Evolutionary conservation across 2,329 filamentous ascomycete species (phyloP).

Genomic region (Coniochaeta sp.): DNA sequence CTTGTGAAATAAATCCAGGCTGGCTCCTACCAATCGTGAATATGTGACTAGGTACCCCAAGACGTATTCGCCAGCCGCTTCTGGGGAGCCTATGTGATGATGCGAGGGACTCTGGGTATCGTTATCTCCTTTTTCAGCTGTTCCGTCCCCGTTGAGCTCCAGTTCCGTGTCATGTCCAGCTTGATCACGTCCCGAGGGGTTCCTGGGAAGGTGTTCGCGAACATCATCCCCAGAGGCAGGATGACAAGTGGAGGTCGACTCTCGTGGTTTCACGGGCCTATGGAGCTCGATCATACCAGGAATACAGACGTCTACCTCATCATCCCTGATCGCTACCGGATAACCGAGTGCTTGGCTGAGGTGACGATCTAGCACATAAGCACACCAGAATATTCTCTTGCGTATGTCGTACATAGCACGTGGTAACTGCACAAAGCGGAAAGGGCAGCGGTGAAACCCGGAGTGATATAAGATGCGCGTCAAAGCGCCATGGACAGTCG

Average conservation of each 20-base stretch:
- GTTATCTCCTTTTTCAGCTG: background rate
- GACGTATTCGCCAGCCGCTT: constrained; percentile 8
- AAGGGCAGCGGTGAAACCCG: constrained; percentile 43
- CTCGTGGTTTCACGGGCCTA: constrained; percentile 7
- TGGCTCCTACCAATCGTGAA: constrained; percentile 11
- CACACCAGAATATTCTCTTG: constrained; percentile 32
- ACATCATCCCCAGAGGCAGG: constrained; percentile 4
- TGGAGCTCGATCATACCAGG: constrained; percentile 12
- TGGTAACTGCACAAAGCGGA: constrained; percentile 38
- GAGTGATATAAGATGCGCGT: constrained; percentile 39
- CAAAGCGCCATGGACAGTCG: constrained; percentile 38
- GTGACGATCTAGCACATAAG: constrained; percentile 26
- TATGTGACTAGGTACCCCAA: constrained; percentile 14
- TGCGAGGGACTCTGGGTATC: constrained; percentile 5
- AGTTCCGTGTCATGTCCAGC: background rate
- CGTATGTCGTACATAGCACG: constrained; percentile 21
- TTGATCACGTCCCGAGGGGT: background rate
- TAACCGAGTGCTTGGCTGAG: constrained; percentile 4
- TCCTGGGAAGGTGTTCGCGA: constrained; percentile 8
- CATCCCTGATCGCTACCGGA: background rate
- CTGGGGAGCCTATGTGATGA: constrained; percentile 3
- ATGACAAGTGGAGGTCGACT: background rate
- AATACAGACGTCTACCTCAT: constrained; percentile 1
- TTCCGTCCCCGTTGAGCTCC: background rate
- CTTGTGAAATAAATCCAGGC: constrained; percentile 15